Base-by-base conservation (phyloP, 1,284 basidiomycete genomes). In the Apiotrichum siamense region DNA sequence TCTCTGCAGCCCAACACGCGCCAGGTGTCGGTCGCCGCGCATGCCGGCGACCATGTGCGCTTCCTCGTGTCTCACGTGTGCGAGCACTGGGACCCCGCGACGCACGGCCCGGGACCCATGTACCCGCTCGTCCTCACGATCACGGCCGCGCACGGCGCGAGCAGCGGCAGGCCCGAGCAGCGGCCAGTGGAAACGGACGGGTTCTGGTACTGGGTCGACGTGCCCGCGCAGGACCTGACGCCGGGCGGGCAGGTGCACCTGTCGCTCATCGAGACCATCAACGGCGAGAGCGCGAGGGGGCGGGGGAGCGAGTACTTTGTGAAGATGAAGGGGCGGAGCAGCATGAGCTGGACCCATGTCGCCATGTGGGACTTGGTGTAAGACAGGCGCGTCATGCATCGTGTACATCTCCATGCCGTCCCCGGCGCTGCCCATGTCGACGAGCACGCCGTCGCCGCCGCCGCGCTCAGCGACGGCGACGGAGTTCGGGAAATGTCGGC, bases 61-160 rank as follows among this genome's bases (percentile, higher is more conserved):
- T 52, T 56, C 44, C 38, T 37, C 29, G 29, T 47, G 4, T 36
- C 38, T 5, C 44, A 40, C 20, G 23, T 49, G 27, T 56, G 54
- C 26, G 42, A 44, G 20, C 54, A 56, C 47, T 56, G 39, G 38
- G 40, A 37, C 4, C 6, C 21, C 41, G 23, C 11, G 21, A 6
- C 27, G 7, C 27, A 39, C 21, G 40, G 27, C 10, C 41, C 41
- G 10, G 41, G 41, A 2, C 27, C 41, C 10, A 43, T 43, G 29
- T 27, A 36, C 29, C 31, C 44, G 24, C 24, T 47, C 24, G 21
- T 40, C 25, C 38, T 51, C 17, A 18, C 21, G 25, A 27, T 36
- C 18, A 35, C 26, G n/a, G n/a, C n/a, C n/a, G n/a, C n/a, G n/a
- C n/a, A n/a, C n/a, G n/a, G n/a, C 21, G 15, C 35, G 13, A n/a